Evolutionary conservation across 306 rosid species (phyloP).

Genomic region (Notholithocarpus densiflorus): DNA sequence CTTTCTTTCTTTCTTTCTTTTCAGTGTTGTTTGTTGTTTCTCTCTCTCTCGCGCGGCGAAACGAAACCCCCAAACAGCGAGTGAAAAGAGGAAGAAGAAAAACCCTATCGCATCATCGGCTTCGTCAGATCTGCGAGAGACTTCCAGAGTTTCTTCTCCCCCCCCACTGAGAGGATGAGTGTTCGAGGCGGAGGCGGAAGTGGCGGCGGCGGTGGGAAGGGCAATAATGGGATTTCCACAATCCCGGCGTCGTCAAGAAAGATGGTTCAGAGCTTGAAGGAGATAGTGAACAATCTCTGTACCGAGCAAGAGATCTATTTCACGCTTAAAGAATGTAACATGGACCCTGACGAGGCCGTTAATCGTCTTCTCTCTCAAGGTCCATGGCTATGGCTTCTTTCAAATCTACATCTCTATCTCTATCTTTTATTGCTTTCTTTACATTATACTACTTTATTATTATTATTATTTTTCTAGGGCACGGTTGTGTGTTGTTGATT

Average conservation of each 20-base stretch:
- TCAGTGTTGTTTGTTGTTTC: conserved; percentile 2
- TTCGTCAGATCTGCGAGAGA: conserved; percentile 44
- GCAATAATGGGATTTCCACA: conserved; percentile 58
- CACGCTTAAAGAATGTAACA: conserved; percentile 88
- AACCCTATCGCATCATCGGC: conserved; percentile 7
- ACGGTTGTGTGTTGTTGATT: no score
- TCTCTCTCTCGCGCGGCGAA: conserved; percentile 46
- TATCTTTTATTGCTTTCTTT: neutral
- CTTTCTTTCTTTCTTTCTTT: neutral
- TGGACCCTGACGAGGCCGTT: conserved; percentile 99
- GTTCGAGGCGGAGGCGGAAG: conserved; percentile 46
- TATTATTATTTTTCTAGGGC: neutral
- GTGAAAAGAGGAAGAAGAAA: neutral
- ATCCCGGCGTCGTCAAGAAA: conserved; percentile 81
- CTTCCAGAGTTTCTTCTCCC: no score
- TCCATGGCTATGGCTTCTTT: conserved; percentile 9
- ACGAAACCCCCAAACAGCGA: conserved; percentile 44
- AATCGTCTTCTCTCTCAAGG: conserved; percentile 99
- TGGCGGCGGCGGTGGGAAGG: conserved; percentile 37
- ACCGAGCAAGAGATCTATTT: conserved; percentile 96
- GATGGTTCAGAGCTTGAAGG: conserved; percentile 91
- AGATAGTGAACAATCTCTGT: conserved; percentile 66
- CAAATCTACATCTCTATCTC: neutral
- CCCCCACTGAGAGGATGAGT: conserved; percentile 45
- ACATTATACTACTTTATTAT: no score